phyloP scores from a whole-genome alignment of 768 basidiomycete species.

The Rhizopogon sp. region DNA sequence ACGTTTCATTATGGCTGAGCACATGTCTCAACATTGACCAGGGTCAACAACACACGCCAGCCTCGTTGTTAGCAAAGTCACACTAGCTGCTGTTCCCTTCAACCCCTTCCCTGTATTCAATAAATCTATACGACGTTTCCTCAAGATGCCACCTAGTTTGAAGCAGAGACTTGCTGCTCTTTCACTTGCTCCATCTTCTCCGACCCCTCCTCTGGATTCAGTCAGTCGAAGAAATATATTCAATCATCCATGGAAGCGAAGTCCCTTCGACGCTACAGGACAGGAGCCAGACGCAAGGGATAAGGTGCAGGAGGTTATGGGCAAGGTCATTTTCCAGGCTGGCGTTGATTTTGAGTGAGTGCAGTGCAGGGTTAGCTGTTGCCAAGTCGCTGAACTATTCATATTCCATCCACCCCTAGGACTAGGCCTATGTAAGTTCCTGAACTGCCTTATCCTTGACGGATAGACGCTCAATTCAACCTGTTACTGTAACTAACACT shows the following conservation, averaged over 20 bases:
- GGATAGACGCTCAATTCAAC: neutral
- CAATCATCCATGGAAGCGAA: slow-evolving; percentile 50
- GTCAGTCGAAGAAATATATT: slow-evolving; percentile 37
- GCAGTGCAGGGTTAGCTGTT: neutral
- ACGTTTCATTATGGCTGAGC: neutral
- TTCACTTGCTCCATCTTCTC: slow-evolving; percentile 48
- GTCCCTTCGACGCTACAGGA: slow-evolving; percentile 19
- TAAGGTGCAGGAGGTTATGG: slow-evolving; percentile 59
- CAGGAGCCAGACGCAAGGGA: slow-evolving; percentile 29
- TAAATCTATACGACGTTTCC: neutral
- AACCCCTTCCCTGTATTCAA: neutral
- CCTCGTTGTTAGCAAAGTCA: neutral
- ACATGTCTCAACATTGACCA: neutral
- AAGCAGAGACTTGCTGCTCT: slow-evolving; percentile 67
- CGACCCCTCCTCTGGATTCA: slow-evolving; percentile 30
- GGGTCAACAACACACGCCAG: neutral
- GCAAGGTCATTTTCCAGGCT: slow-evolving; percentile 78
- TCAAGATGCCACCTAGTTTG: slow-evolving; percentile 36
- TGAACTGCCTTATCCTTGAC: neutral
- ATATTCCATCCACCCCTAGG: slow-evolving; percentile 33
- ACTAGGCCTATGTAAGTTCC: slow-evolving; percentile 78
- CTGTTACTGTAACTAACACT: neutral
- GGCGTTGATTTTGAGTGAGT: slow-evolving; percentile 87
- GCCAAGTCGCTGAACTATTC: slow-evolving; percentile 4
- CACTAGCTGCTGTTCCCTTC: neutral